phyloP scores from a whole-genome alignment of 768 basidiomycete genomes.

The Cystobasidium tubakii region DNA sequence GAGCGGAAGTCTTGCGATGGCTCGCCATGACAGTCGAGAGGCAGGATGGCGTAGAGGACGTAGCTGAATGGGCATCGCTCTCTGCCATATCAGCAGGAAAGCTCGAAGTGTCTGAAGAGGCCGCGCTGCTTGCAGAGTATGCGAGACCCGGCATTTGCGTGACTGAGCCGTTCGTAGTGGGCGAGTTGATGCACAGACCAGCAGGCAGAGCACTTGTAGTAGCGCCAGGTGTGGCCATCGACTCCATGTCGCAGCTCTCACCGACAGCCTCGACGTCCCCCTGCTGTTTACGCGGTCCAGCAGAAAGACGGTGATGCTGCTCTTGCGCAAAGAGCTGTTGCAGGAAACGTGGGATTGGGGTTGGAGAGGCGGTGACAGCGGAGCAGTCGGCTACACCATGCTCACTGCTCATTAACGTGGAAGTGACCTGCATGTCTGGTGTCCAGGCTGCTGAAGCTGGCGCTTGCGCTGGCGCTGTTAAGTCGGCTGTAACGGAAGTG shows the following conservation, averaged over 20 bases:
- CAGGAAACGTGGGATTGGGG: neutral
- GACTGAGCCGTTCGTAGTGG: neutral
- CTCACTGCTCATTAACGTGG: too few relatives aligned
- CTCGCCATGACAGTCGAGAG: neutral
- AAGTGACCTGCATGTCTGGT: neutral
- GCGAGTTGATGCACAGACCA: neutral
- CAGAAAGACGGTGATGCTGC: neutral
- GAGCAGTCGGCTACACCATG: too few relatives aligned
- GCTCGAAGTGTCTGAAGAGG: slow-evolving; percentile 10
- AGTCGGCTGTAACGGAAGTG: neutral
- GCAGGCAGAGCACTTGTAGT: neutral
- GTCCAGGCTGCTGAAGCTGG: neutral
- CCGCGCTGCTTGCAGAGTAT: slow-evolving; percentile 3
- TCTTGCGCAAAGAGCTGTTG: neutral
- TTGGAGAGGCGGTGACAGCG: neutral
- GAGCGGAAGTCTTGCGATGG: neutral
- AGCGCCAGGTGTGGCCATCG: neutral
- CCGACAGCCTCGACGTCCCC: neutral
- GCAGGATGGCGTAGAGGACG: neutral
- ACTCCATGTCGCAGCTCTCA: neutral
- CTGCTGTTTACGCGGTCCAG: neutral
- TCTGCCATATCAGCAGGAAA: neutral
- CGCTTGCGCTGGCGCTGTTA: neutral
- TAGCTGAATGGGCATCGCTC: neutral
- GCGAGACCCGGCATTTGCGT: slow-evolving; percentile 6